phyloP scores from a whole-genome alignment of 768 basidiomycete genomes.

The Suillus fuscotomentosus region DNA sequence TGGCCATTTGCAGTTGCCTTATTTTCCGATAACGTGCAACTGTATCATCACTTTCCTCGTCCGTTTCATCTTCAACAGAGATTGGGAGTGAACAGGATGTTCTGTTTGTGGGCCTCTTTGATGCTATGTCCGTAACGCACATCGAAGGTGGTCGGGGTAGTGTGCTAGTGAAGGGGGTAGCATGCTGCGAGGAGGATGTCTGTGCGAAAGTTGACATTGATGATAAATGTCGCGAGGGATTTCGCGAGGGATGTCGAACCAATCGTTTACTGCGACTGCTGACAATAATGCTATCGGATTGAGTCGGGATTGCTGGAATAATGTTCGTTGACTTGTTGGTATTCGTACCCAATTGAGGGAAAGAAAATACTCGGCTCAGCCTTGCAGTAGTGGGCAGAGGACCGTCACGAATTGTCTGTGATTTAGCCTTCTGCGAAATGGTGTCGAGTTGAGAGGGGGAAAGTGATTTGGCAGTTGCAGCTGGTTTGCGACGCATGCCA shows the following conservation, averaged over 20 bases:
- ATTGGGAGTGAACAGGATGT: constrained; percentile 13
- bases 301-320: neutral
- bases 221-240: constrained; percentile 2
- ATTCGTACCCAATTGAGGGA: constrained; percentile 21
- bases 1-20: constrained; percentile 29
- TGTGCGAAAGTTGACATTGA: constrained; percentile 4
- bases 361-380: constrained; percentile 43
- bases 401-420: constrained; percentile 32
- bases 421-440: constrained; percentile 8
- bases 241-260: constrained; percentile 1
- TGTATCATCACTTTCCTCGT: constrained; percentile 8
- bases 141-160: constrained; percentile 12
- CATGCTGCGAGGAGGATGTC: constrained; percentile 2
- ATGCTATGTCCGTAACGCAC: constrained; percentile 10
- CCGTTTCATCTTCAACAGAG: constrained; percentile 10
- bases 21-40: constrained; percentile 3
- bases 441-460: constrained; percentile 10
- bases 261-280: constrained; percentile 1
- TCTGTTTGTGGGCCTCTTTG: constrained; percentile 13
- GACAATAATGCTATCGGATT: neutral
- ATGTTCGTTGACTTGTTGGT: constrained; percentile 2
- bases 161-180: constrained; percentile 6
- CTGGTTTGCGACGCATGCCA: neutral
- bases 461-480: neutral
- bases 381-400: constrained; percentile 36